Percentiles rank a stretch among this genome's conserved stretches.
phyloP scores from a whole-genome alignment of 2,329 filamentous ascomycete species.

The Neoscytalidium dimidiatum region DNA sequence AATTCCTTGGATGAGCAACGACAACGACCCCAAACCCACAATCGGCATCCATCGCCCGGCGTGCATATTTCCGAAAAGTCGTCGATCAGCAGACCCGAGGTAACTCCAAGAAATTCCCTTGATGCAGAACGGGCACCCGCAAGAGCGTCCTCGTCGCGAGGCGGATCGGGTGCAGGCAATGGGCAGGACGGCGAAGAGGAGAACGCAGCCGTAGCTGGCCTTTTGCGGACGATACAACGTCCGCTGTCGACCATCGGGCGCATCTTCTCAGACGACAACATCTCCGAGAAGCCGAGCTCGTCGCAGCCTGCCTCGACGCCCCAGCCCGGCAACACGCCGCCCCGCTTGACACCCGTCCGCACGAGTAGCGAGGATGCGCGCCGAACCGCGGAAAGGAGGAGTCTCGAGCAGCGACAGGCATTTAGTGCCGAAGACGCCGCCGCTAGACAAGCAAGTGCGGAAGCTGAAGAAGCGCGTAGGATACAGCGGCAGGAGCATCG shows the following conservation, averaged over 20 bases:
- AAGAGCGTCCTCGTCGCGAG: conserved; percentile 52
- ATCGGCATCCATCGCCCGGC: conserved; percentile 44
- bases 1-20: conserved; percentile 58
- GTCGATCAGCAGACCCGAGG: conserved; percentile 54
- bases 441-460: conserved; percentile 85
- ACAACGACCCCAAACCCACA: conserved; percentile 28
- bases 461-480: conserved; percentile 81
- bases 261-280: conserved; percentile 79
- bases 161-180: conserved; percentile 20
- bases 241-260: conserved; percentile 89
- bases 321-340: conserved; percentile 49
- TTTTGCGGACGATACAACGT: conserved; percentile 87
- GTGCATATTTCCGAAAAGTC: conserved; percentile 52
- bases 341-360: conserved; percentile 52
- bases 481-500: conserved; percentile 83
- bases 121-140: conserved; percentile 61
- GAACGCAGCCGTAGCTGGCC: conserved; percentile 76
- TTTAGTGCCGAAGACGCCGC: conserved; percentile 82
- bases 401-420: conserved; percentile 30
- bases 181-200: conserved; percentile 59
- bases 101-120: conserved; percentile 60
- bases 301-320: conserved; percentile 45
- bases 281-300: conserved; percentile 24
- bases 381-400: conserved; percentile 22
- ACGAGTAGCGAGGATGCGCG: conserved; percentile 39